Base-by-base conservation (phyloP, 352 stramenopile species). In the Pelagophyceae sp. region DNA sequence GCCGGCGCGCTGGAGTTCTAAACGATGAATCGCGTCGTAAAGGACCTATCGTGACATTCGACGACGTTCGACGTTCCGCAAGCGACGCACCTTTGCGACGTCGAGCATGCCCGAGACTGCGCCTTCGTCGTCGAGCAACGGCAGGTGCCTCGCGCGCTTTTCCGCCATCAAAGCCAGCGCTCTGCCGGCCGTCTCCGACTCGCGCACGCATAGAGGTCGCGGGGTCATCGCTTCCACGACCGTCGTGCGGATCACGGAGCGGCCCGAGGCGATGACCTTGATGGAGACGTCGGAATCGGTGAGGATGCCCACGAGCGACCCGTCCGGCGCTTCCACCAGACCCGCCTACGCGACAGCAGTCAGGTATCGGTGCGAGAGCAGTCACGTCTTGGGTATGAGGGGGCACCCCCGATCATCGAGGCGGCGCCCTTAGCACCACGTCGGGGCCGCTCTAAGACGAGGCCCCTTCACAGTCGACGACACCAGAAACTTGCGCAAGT, bases 71-170 rank as follows among this genome's bases (percentile, higher is more conserved):
- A n/a, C n/a, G n/a, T n/a, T n/a, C n/a, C n/a, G n/a, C n/a, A n/a
- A n/a, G n/a, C n/a, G n/a, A n/a, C n/a, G n/a, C 77, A 89, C 93
- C 83, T 94, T 94, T 72, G 90, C 92, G 58, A 94, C 93, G 61
- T 94, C 88, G n/a, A 94, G 80, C 87, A 94, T 93, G 38, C 89
- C 88, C 71, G 89, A 85, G 31, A 92, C 85, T 2, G 85, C 87
- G 33, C 88, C 89, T 40, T 92, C 87, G 0, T 81, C 77, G 32
- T 87, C 88, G 23, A 93, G 83, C 6, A 94, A 88, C 0, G 90
- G 90, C 77, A 94, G 82, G 79, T 94, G 89, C 77, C 93, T 94
- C 79, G 93, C 93, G 19, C 88, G 87, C 15, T 89, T 89, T 81
- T 93, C 87, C 1, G 93, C 84, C 90, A 94, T 94, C 80, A 92